Base-by-base conservation (phyloP, 2,329 filamentous ascomycete genomes). In the Trichophyton schoenleinii region DNA sequence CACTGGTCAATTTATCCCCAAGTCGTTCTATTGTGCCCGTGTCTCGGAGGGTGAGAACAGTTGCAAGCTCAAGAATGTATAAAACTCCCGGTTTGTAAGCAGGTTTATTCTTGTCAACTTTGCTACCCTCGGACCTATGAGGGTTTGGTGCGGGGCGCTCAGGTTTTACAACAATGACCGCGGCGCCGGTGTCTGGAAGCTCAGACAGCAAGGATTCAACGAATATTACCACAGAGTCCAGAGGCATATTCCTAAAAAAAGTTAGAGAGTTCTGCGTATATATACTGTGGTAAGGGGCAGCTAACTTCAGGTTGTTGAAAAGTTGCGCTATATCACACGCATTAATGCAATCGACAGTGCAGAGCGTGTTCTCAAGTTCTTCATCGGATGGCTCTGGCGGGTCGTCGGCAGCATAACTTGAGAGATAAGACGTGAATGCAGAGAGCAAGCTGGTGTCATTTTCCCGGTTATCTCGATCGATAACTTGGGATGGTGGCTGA, bases 321-420 rank as follows among this genome's bases (percentile, higher is more conserved):
- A 97, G 85, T 64, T 88, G 84, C 62, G 86, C 85, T 70, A 97
- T 87, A 61, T 87, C 86, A 72, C 94, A 99, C 52, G 90, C 87
- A 67, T 89, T 92, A 48, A 99, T 86, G 69, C 92, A 99, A 71
- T 97, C 94, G 2, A 96, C 88, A 0, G 94, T 92, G 71, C 89
- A 94, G 8, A 99, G 79, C 0, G 94, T 97, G 70, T 94, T 96
- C 69, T 99, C 94, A 34, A 99, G 81, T 72, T 99, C 94, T 71
- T 97, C 92, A 66, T 97, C 91, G 1, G 94, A 97, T 1, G 94
- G 94, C 75, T 99, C 94, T 0, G 94, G 94, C 11, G 94, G 94
- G 70, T 99, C 94, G 73, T 97, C 94, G 9, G 94, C 95, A 48
- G 95, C 94, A 72, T 99, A 97, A 72, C 92, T 97, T n/a, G 91